phyloP scores from a whole-genome alignment of 176 grass and related monocot genomes.

The Cocos nucifera region DNA sequence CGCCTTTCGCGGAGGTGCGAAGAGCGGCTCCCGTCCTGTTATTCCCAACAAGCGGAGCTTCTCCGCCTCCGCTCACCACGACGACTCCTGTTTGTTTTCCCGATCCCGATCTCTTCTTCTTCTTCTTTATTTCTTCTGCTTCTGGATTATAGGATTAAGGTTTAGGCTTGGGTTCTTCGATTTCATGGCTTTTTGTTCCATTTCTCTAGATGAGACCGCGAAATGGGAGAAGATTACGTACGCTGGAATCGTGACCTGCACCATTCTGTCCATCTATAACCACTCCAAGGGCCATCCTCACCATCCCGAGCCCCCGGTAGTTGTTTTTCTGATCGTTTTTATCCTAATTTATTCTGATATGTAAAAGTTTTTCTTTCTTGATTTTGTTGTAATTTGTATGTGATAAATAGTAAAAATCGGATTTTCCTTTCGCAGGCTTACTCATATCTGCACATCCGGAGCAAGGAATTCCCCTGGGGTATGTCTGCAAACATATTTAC shows the following conservation, averaged over 20 bases:
- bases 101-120: background rate
- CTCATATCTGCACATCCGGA: conserved; percentile 1
- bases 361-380: too few relatives aligned
- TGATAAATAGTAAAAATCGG: too few relatives aligned
- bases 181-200: too few relatives aligned
- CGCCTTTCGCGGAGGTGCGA: conserved; percentile 2
- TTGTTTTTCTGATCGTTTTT: background rate
- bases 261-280: conserved; percentile 42
- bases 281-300: conserved; percentile 86
- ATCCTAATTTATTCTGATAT: too few relatives aligned
- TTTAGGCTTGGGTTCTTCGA: background rate
- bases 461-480: conserved; percentile 13
- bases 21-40: conserved; percentile 11
- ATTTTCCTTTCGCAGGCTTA: background rate
- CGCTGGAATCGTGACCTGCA: conserved; percentile 51
- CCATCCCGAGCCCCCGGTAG: conserved; percentile 51
- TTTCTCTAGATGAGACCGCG: conserved; percentile 54
- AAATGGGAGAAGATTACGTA: conserved; percentile 98
- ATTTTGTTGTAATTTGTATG: too few relatives aligned
- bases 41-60: conserved; percentile 23
- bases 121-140: background rate
- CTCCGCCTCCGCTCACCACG: conserved; percentile 56
- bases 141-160: background rate
- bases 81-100: conserved; percentile 51
- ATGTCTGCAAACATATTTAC: background rate